Conservation (phyloP, 2,329 filamentous ascomycete genomes). For the Parasarocladium wereldwijsianum region DNA sequence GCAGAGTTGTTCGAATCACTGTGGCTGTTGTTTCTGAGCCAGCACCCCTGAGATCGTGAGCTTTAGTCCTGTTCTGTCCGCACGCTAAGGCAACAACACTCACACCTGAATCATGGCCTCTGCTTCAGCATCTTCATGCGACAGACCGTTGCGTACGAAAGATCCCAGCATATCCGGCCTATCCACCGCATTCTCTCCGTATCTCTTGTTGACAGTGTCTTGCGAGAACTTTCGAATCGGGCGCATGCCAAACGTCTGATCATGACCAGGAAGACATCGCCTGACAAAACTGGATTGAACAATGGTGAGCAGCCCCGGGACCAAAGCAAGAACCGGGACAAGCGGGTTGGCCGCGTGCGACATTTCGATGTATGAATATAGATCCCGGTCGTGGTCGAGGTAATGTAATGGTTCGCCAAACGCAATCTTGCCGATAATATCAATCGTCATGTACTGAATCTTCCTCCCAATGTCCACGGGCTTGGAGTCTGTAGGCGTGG, state of each 20-base stretch:
- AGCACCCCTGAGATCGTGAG: slow-evolving; percentile 22
- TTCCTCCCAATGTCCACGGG: slow-evolving; percentile 31
- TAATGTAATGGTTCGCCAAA: slow-evolving; percentile 36
- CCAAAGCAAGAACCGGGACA: slow-evolving; percentile 22
- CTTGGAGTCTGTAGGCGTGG: slow-evolving; percentile 16
- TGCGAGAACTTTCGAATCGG: no score
- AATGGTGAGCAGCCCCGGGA: slow-evolving; percentile 24
- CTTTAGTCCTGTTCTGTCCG: no score
- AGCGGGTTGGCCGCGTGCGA: slow-evolving; percentile 24
- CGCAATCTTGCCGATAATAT: slow-evolving; percentile 37
- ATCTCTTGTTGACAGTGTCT: slow-evolving; percentile 16
- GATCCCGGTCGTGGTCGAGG: slow-evolving; percentile 27
- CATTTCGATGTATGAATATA: slow-evolving; percentile 13
- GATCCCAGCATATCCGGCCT: slow-evolving; percentile 22
- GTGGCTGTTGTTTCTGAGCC: slow-evolving; percentile 36
- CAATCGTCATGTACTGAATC: slow-evolving; percentile 36
- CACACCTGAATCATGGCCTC: slow-evolving; percentile 19
- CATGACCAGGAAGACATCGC: no score
- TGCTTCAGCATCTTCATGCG: slow-evolving; percentile 21
- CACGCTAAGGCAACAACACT: no score
- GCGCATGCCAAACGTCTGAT: no score
- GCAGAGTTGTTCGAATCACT: slow-evolving; percentile 28
- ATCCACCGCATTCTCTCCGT: slow-evolving; percentile 12
- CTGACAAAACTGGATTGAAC: slow-evolving; percentile 24
- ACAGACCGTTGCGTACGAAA: slow-evolving; percentile 20